Evolutionary conservation across 345 rosid species (phyloP).

Genomic region (Aquilaria sinensis): DNA sequence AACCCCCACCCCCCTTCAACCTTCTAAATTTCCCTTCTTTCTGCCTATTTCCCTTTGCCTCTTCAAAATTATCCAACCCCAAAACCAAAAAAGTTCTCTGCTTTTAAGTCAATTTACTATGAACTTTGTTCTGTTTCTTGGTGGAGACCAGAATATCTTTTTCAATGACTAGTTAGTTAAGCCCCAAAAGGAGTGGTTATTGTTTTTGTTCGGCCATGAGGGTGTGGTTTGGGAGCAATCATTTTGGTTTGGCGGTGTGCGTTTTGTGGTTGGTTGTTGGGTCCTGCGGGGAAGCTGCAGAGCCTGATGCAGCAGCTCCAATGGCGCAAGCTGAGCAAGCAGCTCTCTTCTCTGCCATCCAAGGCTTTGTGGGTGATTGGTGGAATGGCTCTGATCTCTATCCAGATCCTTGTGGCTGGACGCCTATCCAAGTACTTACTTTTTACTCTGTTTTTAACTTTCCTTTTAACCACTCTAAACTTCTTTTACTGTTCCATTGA

Average conservation of each 20-base stretch:
- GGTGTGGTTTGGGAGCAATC: constrained; percentile 5
- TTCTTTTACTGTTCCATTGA: constrained; percentile 18
- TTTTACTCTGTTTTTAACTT: constrained; percentile 2
- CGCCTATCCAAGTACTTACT: constrained; percentile 73
- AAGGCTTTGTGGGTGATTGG: constrained; percentile 81
- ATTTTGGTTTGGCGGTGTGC: constrained; percentile 26
- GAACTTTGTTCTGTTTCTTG: constrained; percentile 6
- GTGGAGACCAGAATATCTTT: background rate
- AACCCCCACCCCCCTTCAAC: constrained; percentile 4
- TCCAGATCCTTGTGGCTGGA: constrained; percentile 99
- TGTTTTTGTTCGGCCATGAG: constrained; percentile 7
- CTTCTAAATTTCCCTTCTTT: background rate
- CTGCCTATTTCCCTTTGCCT: constrained; percentile 6
- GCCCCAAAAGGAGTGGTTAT: background rate
- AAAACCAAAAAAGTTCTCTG: background rate
- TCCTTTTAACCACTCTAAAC: background rate
- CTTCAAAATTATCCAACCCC: constrained; percentile 2
- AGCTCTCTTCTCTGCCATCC: constrained; percentile 64
- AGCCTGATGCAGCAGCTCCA: constrained; percentile 42
- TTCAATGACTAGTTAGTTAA: background rate
- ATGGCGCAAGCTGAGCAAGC: constrained; percentile 70
- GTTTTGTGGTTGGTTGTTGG: constrained; percentile 27
- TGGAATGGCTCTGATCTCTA: constrained; percentile 93
- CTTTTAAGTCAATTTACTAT: background rate
- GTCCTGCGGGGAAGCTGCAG: constrained; percentile 34